Base-by-base conservation (phyloP, 257 asterid genomes). In the Nicotiana attenuata region DNA sequence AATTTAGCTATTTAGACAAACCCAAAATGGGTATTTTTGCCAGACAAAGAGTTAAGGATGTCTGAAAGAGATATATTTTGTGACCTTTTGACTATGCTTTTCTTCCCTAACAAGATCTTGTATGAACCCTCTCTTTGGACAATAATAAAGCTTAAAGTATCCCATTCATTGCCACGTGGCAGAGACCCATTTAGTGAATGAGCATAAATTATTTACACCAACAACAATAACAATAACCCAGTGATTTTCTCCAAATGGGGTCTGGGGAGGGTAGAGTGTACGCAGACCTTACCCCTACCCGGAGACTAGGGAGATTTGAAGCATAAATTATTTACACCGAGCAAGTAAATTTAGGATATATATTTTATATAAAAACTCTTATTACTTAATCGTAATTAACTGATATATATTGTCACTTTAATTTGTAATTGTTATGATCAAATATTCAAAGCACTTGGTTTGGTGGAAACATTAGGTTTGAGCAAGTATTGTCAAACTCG, bases 51-150 rank as follows among this genome's bases (percentile, higher is more conserved):
- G 63, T 75, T 75, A 8, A 75, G 80, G 80, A 75, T 75, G 5
- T 75, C 63, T 50, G 80, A 75, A 75, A 73, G 63, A 75, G 28
- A 50, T 75, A 75, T 50, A 75, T 63, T 75, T 75, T 50, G 45
- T 50, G 41, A 73, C 53, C 80, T 50, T 71, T 75, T 75, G 80
- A 75, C 80, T 75, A 75, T 75, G 80, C 80, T 75, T 75, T 75
- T 50, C 80, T 75, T 75, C 20, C 61, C 80, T 50, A 75, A 75
- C 17, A 75, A 75, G 80, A 50, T 75, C 79, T 73, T 47, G 45
- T 73, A 73, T 47, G 63, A 73, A 73, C 16, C 63, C 63, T 24
- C 24, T 15, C 63, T 75, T 24, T 60, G 8, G 16, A 50, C 41
- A 24, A 75, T 75, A 75, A 75, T 75, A 75, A 75, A 75, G 63